Evolutionary conservation across 176 grass and related monocot species (phyloP), one percentile per base, ranked within the genome.

Genomic region (Zea luxurians): DNA sequence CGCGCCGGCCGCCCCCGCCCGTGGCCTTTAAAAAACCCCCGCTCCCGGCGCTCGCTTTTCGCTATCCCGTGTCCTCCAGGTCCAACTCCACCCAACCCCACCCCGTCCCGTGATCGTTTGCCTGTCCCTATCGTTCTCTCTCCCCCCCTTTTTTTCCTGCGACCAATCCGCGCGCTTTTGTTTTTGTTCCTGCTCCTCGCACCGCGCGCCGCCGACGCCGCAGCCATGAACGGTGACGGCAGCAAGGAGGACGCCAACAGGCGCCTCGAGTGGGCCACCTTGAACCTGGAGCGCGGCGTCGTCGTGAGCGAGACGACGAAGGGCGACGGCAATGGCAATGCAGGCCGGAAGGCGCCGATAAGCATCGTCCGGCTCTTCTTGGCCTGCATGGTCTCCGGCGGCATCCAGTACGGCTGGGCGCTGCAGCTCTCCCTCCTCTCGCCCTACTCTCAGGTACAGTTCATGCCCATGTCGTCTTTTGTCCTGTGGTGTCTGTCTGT

Each of bases 391-490:
- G 78, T 91, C 43, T 87, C 93, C 69, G 93, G 93, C 36, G 93
- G 90, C 27, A 87, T 97, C 81, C 93, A 97, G 93, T 97, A 97
- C 86, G 90, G 93, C 11, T 97, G 93, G 93, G 93, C 93, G 52
- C 78, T 97, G 60, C 93, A 97, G 83, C 86, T 97, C 1, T 97
- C 87, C 34, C 87, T 89, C 58, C 87, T 89, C 65, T 80, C 82
- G n/a, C 87, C 87, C 2, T 89, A 89, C 77, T 84, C 87, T 0
- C 87, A 89, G 87, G 87, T 76, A 53, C 12, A 4, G 13, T 12
- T n/a, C 38, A n/a, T 1, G 1, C 17, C 2, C 7, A 20, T 57
- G 17, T 20, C 17, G 2, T 57, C 55, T 59, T 59, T 58, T 58
- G 16, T 55, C 1, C 27, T 6, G 6, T n/a, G 13, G 61, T 68